phyloP scores from a whole-genome alignment of 805 yeast species.

The Clavispora santaluciae region DNA sequence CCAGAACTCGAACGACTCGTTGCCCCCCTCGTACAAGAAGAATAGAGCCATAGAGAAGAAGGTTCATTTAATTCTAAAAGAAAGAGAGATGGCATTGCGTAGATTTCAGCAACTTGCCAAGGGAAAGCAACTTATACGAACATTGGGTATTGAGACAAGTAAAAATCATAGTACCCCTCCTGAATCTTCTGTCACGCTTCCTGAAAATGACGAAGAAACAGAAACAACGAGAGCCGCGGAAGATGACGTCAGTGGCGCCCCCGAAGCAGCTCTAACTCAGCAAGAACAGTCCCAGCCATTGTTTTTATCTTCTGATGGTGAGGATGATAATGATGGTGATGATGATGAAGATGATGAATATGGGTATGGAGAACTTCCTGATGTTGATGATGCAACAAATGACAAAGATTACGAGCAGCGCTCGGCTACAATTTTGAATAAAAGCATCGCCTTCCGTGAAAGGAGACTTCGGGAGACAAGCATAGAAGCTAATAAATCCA shows the following conservation, averaged over 20 bases:
- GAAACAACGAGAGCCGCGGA: not conserved
- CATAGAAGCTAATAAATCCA: not conserved
- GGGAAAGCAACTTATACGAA: slow-evolving; percentile 7
- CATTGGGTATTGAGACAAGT: not conserved
- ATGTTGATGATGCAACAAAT: slow-evolving; percentile 4
- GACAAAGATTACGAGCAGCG: slow-evolving; percentile 10
- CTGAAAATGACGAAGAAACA: slow-evolving; percentile 5
- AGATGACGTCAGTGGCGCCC: not conserved
- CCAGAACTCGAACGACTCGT: slow-evolving; percentile 38
- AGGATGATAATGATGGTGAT: slow-evolving; percentile 4
- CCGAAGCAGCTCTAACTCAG: not conserved
- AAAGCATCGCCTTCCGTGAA: not conserved
- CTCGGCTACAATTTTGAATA: not conserved
- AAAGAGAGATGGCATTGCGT: slow-evolving; percentile 15
- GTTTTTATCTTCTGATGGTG: not conserved
- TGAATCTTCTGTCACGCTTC: slow-evolving; percentile 2
- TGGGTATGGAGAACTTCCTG: slow-evolving; percentile 12
- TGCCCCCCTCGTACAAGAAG: slow-evolving; percentile 79
- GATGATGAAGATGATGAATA: slow-evolving; percentile 7
- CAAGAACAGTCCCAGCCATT: not conserved
- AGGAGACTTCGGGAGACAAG: not conserved
- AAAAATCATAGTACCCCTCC: not conserved
- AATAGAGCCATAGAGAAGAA: slow-evolving; percentile 52
- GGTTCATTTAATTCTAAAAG: slow-evolving; percentile 25
- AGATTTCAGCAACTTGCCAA: slow-evolving; percentile 21